Conservation (phyloP, 371 early-diverging fungal genomes). For the Mucor lusitanicus region DNA sequence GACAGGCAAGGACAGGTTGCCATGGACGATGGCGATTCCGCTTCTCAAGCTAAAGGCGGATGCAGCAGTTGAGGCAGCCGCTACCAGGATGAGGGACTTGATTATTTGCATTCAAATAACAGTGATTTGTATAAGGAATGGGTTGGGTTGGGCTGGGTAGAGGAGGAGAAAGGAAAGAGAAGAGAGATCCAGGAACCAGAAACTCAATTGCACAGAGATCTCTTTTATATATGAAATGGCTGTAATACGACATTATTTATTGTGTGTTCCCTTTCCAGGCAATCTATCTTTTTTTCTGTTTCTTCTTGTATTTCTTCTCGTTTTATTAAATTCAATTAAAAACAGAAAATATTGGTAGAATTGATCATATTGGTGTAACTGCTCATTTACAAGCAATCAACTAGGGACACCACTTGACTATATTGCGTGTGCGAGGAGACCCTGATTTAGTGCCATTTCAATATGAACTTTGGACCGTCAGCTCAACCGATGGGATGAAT, state of each 20-base stretch:
- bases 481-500: not conserved
- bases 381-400: not conserved
- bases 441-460: not conserved
- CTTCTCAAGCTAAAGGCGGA: conserved; percentile 2
- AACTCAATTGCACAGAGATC: not conserved
- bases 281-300: conserved; percentile 7
- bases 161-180: conserved; percentile 20
- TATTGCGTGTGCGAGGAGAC: not conserved
- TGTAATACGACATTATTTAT: conserved; percentile 3
- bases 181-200: not conserved
- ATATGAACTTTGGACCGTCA: not conserved
- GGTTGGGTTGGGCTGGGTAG: not conserved
- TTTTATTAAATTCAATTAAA: conserved; percentile 15
- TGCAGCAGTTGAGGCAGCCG: conserved; percentile 1
- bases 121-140: not conserved
- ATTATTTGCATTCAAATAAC: not conserved
- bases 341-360: conserved; percentile 14
- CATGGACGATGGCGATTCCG: conserved; percentile 6
- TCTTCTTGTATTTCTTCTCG: conserved; percentile 1
- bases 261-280: conserved; percentile 5
- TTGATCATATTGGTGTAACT: not conserved
- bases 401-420: not conserved
- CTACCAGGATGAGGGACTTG: conserved; percentile 2
- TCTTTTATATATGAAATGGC: not conserved
- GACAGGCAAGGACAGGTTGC: not conserved